These are phyloP conservation scores for Syzygium syzygioides DNA, from an alignment of 441 rosid genomes.

Conservation along the genomic window DNA sequence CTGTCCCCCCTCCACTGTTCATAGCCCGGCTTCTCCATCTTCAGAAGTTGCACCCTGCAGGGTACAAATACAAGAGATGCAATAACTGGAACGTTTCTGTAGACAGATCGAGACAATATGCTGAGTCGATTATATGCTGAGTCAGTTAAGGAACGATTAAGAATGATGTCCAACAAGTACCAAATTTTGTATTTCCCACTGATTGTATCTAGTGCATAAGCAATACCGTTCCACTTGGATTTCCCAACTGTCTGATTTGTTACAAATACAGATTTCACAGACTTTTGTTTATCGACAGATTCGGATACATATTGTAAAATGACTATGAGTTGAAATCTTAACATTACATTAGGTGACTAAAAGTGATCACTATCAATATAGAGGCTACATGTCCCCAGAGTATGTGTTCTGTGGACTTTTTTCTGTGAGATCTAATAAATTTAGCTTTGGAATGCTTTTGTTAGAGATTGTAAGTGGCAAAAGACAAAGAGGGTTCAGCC, in stretches of 20 bases:
- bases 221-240: background rate
- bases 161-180: background rate
- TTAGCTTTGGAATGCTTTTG: conserved; percentile 33
- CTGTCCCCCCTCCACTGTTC: background rate
- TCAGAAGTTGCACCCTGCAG: background rate
- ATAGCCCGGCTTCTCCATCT: background rate
- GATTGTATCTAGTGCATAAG: background rate
- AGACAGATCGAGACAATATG: background rate
- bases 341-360: background rate
- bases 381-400: conserved; percentile 33
- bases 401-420: conserved; percentile 27
- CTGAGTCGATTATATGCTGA: background rate
- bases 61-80: background rate
- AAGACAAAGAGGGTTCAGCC: conserved; percentile 21
- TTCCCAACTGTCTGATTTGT: background rate
- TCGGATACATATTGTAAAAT: background rate
- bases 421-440: conserved; percentile 32
- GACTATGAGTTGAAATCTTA: background rate
- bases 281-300: background rate
- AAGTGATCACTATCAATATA: background rate
- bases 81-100: background rate
- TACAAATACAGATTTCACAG: background rate
- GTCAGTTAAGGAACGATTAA: background rate
- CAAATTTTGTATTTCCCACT: background rate
- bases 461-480: conserved; percentile 22